A percentile compares a stretch with the other conserved stretches of the same genome.
phyloP scores from a whole-genome alignment of 164 flowering plant genomes.

The Aristolochia fimbriata region DNA sequence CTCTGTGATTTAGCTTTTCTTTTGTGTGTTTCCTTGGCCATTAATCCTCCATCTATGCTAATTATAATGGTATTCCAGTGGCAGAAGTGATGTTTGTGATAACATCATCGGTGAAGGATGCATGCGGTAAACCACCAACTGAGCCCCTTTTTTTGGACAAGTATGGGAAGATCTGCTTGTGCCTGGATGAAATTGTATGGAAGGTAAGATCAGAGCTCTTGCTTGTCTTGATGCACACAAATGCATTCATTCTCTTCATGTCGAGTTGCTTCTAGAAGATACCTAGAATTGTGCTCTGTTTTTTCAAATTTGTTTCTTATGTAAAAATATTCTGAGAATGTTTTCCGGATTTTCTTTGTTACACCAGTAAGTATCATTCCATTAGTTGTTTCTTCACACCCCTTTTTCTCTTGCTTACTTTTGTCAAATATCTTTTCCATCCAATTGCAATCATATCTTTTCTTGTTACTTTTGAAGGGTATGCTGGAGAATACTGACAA shows the following conservation, averaged over 20 bases:
- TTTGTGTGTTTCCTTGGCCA: not conserved
- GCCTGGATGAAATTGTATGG: constrained; percentile 94
- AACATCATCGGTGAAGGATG: constrained; percentile 84
- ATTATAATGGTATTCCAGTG: constrained; percentile 32
- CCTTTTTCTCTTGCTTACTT: not conserved
- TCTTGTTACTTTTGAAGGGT: constrained; percentile 32
- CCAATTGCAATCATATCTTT: not conserved
- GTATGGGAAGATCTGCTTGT: constrained; percentile 84
- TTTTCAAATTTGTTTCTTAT: too few species aligned
- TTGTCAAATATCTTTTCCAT: not conserved
- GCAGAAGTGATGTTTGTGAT: constrained; percentile 84
- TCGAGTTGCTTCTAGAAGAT: too few species aligned
- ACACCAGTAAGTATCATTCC: too few species aligned
- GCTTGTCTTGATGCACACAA: not conserved
- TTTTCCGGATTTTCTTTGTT: too few species aligned
- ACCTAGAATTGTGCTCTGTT: too few species aligned
- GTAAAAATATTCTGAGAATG: too few species aligned
- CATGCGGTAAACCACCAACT: constrained; percentile 87
- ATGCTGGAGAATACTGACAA: constrained; percentile 53
- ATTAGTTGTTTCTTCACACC: not conserved
- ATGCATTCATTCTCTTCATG: too few species aligned
- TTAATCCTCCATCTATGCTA: not conserved
- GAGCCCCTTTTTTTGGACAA: constrained; percentile 92
- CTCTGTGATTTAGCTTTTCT: not conserved
- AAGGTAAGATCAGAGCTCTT: constrained; percentile 32